These are phyloP conservation scores for Corymbia citriodora DNA, from an alignment of 441 rosid genomes.

Conservation along the genomic window DNA sequence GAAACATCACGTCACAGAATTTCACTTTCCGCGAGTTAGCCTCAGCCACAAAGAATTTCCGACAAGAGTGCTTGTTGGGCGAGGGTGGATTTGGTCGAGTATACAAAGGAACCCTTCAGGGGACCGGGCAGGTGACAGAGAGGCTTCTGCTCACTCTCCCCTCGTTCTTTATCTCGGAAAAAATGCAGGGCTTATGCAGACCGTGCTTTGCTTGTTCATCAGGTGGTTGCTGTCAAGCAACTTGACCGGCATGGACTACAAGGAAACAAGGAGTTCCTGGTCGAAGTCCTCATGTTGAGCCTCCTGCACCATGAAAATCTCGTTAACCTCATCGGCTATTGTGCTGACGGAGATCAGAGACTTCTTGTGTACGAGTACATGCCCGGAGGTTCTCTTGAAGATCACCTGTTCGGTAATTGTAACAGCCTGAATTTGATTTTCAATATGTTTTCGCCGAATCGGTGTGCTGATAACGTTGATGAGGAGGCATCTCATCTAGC, in stretches of 20 bases:
- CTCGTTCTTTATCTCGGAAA: not conserved
- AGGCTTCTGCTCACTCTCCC: not conserved
- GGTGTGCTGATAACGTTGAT: not conserved
- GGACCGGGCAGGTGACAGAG: not conserved
- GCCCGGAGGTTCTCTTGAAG: not conserved
- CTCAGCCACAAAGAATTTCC: slow-evolving; percentile 4
- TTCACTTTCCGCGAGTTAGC: slow-evolving; percentile 1
- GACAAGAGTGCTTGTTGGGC: not conserved
- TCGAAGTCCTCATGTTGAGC: not conserved
- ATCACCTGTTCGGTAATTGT: not conserved
- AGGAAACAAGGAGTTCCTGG: not conserved
- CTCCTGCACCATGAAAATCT: slow-evolving; percentile 1
- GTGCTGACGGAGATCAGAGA: slow-evolving; percentile 3
- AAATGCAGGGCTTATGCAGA: not conserved
- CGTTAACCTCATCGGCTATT: not conserved
- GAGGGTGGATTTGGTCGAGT: slow-evolving; percentile 5
- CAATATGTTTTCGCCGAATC: not conserved
- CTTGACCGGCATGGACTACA: not conserved
- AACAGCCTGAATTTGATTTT: not conserved
- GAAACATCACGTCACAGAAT: not conserved
- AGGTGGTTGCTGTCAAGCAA: slow-evolving; percentile 7
- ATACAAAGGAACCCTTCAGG: not conserved
- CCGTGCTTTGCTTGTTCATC: not conserved
- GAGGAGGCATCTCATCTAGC: not conserved
- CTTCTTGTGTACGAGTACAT: not conserved